Conservation (phyloP, 345 rosid genomes). For the Linum trigynum region DNA sequence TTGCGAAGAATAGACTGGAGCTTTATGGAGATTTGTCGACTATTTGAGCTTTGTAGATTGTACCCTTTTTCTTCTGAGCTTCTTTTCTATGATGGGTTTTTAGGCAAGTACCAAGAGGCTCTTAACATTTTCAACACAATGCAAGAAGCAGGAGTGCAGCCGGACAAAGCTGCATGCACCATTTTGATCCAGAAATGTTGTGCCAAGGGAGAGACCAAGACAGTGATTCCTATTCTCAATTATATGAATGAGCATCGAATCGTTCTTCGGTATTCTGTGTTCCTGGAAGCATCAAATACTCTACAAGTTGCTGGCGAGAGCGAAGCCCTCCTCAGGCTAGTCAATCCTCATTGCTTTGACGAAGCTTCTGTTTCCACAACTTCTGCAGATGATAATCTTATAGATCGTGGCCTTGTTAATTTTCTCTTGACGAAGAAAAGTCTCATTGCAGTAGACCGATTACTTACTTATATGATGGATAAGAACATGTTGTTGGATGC, state of each 20-base stretch:
- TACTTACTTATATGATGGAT: constrained; percentile 37
- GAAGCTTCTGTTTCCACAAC: constrained; percentile 14
- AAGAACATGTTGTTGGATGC: constrained; percentile 34
- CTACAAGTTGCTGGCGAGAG: constrained; percentile 40
- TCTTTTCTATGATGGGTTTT: constrained; percentile 17
- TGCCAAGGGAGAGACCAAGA: constrained; percentile 35
- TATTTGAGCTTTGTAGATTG: background rate
- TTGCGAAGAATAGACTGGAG: background rate
- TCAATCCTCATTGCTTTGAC: constrained; percentile 47
- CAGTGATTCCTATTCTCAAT: constrained; percentile 40
- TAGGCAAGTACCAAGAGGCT: constrained; percentile 64
- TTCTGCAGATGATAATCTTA: constrained; percentile 23
- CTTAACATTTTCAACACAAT: constrained; percentile 58
- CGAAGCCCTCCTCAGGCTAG: constrained; percentile 48
- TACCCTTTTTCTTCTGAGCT: background rate
- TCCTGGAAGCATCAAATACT: constrained; percentile 43
- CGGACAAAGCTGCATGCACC: constrained; percentile 89
- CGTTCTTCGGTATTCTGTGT: constrained; percentile 61
- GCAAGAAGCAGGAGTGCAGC: constrained; percentile 71
- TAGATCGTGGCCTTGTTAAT: constrained; percentile 36
- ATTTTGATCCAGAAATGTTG: constrained; percentile 68
- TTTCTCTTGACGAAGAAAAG: constrained; percentile 56
- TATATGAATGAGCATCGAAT: constrained; percentile 51
- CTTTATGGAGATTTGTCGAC: background rate
- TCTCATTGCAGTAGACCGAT: constrained; percentile 44